Evolutionary conservation across 768 basidiomycete genomes (phyloP), one percentile per base, ranked within the genome.

Genomic region (Lactarius tabidus): DNA sequence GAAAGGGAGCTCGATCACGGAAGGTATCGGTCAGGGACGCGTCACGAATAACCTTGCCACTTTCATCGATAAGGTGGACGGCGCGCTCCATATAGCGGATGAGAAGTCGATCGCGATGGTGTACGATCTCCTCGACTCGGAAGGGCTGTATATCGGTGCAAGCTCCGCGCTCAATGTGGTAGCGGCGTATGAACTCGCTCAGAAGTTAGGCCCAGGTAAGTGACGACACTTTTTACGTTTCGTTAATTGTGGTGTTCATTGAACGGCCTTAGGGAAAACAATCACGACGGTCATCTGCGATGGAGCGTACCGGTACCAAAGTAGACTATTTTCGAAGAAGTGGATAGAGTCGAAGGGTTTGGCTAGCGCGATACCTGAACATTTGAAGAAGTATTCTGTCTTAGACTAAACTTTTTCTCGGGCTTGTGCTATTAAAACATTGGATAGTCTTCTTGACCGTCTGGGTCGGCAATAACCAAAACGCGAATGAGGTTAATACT

Each of bases 231-330:
- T 59, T 33, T n/a, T n/a, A n/a, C 28, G 31, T 3, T 4, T 57
- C 57, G 55, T 51, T 29, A 17, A 14, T 1, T n/a, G 51, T 60
- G 60, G 41, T 41, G n/a, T 2, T 23, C 15, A 45, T 9, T 38
- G 60, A 45, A 23, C 4, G 9, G 41, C 39, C 6, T 53, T 66
- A 94, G 91, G 91, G 39, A 89, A 89, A 26, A 92, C 82, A 18
- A 81, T 98, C 33, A 94, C 87, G 1, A 99, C 97, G 6, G 82
- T 98, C 59, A 77, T 99, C 43, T 93, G 90, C 75, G 97, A 99
- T 73, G 97, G 96, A 8, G 97, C 97, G 53, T 96, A 98, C 73
- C 85, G 97, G 73, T 97, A 99, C 73, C 97, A 98, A 78, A 95
- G 92, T 66, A 84, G 97, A 14, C 79, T 99, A 39, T 99, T 99